phyloP scores from a whole-genome alignment of 306 rosid genomes.

The Sophora flavescens region DNA sequence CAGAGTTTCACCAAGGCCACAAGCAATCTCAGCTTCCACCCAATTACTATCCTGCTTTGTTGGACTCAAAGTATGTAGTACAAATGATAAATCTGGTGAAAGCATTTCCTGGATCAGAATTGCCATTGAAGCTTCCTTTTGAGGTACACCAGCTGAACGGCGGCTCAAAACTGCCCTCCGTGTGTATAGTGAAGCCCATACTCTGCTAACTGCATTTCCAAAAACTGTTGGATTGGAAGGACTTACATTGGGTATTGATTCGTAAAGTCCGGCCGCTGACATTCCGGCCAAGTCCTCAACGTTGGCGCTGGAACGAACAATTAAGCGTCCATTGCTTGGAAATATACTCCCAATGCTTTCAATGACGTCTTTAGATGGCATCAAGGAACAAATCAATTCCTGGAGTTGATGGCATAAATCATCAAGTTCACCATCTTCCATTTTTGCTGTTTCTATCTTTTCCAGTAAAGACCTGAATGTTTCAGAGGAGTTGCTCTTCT shows the following conservation, averaged over 20 bases:
- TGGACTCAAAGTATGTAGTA: slow-evolving; percentile 84
- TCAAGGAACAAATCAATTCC: slow-evolving; percentile 74
- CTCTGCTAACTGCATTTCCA: slow-evolving; percentile 72
- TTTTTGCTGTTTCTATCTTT: slow-evolving; percentile 72
- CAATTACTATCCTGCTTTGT: slow-evolving; percentile 71
- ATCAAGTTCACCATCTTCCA: slow-evolving; percentile 80
- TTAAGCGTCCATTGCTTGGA: slow-evolving; percentile 69
- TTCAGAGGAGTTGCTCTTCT: slow-evolving; percentile 67
- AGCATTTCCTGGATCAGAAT: slow-evolving; percentile 94
- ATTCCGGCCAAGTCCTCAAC: slow-evolving; percentile 98
- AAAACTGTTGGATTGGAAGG: slow-evolving; percentile 72
- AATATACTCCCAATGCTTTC: slow-evolving; percentile 72
- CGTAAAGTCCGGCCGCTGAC: slow-evolving; percentile 98
- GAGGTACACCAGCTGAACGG: slow-evolving; percentile 83
- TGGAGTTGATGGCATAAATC: slow-evolving; percentile 73
- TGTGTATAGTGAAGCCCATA: slow-evolving; percentile 95
- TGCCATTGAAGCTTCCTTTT: slow-evolving; percentile 91
- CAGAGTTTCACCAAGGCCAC: slow-evolving; percentile 96
- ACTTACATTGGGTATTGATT: slow-evolving; percentile 95
- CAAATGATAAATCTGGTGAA: slow-evolving; percentile 93
- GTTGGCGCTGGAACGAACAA: slow-evolving; percentile 96
- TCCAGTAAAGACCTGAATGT: slow-evolving; percentile 69
- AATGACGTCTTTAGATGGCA: slow-evolving; percentile 65
- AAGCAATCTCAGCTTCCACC: slow-evolving; percentile 94
- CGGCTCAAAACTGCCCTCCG: slow-evolving; percentile 92